These are phyloP conservation scores for Rhodotorula graminis DNA, from an alignment of 768 basidiomycete species.

Conservation along the genomic window DNA sequence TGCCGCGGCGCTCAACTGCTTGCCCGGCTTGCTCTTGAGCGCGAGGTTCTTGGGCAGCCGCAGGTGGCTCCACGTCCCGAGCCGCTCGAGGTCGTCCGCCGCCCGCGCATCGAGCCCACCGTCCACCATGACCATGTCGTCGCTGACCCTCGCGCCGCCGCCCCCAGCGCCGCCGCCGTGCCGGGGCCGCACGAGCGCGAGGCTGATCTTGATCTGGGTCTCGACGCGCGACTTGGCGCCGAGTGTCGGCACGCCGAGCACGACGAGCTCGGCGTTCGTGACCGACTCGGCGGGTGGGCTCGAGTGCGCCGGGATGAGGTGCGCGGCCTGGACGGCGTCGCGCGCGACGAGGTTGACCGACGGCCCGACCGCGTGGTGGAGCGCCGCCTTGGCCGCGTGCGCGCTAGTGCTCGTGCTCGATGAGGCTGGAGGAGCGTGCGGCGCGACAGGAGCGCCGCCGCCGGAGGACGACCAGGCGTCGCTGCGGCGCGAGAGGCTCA, in stretches of 20 bases:
- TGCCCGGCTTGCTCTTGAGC: constrained; percentile 76
- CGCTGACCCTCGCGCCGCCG: neutral
- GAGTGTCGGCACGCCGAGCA: constrained; percentile 72
- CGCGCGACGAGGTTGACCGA: constrained; percentile 35
- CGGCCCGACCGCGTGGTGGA: neutral
- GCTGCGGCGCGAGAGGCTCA: neutral
- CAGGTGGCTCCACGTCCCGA: constrained; percentile 88
- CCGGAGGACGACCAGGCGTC: neutral
- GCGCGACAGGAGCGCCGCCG: neutral
- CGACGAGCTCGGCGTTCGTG: constrained; percentile 69
- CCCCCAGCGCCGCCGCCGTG: neutral
- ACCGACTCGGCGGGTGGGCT: neutral
- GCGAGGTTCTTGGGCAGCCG: constrained; percentile 73
- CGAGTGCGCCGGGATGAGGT: constrained; percentile 14
- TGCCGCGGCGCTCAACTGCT: constrained; percentile 68
- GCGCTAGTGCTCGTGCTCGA: neutral
- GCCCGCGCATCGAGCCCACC: constrained; percentile 29
- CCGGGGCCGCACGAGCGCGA: constrained; percentile 55
- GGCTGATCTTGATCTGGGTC: constrained; percentile 79
- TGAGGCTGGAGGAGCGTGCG: neutral
- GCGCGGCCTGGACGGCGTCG: constrained; percentile 30
- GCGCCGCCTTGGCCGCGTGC: neutral
- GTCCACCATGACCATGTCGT: constrained; percentile 4
- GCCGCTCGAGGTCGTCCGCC: constrained; percentile 39
- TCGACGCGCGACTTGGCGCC: constrained; percentile 93